Conservation (phyloP, 2,329 filamentous ascomycete species). For the Paraconiothyrium sp. region DNA sequence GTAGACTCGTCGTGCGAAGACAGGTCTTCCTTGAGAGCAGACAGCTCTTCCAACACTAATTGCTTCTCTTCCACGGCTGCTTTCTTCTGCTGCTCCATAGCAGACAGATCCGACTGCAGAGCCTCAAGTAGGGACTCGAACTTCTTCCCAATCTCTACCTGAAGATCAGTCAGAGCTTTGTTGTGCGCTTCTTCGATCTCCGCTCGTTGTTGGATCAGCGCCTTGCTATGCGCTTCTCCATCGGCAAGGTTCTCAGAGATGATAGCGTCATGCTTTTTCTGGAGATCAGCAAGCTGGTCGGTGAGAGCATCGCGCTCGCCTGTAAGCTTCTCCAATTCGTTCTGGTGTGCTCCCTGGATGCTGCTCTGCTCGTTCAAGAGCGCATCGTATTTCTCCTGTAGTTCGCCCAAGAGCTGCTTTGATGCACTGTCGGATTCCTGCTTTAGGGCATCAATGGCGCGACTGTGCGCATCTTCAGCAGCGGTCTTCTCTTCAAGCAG, state of each 20-base stretch:
- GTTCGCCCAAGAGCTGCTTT: conserved; percentile 37
- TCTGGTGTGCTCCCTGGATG: conserved; percentile 26
- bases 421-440: conserved; percentile 39
- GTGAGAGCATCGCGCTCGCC: conserved; percentile 29
- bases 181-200: conserved; percentile 41
- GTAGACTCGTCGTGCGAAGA: conserved; percentile 28
- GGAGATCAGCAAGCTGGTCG: conserved; percentile 33
- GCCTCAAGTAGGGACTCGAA: conserved; percentile 41
- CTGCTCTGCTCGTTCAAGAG: conserved; percentile 32
- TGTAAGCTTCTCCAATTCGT: conserved; percentile 32
- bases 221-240: conserved; percentile 34
- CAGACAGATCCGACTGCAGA: conserved; percentile 35
- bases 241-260: conserved; percentile 28
- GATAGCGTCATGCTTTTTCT: conserved; percentile 30
- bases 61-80: conserved; percentile 36
- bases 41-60: conserved; percentile 38
- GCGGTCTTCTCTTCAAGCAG: conserved; percentile 41
- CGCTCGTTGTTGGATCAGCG: conserved; percentile 33
- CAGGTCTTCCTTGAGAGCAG: conserved; percentile 31
- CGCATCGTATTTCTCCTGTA: conserved; percentile 38
- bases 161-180: conserved; percentile 36
- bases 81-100: conserved; percentile 42
- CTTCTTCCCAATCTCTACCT: conserved; percentile 42
- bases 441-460: conserved; percentile 42
- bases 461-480: conserved; percentile 41